phyloP scores from a whole-genome alignment of 2,329 filamentous ascomycete genomes.

The Fulvia fulva region DNA sequence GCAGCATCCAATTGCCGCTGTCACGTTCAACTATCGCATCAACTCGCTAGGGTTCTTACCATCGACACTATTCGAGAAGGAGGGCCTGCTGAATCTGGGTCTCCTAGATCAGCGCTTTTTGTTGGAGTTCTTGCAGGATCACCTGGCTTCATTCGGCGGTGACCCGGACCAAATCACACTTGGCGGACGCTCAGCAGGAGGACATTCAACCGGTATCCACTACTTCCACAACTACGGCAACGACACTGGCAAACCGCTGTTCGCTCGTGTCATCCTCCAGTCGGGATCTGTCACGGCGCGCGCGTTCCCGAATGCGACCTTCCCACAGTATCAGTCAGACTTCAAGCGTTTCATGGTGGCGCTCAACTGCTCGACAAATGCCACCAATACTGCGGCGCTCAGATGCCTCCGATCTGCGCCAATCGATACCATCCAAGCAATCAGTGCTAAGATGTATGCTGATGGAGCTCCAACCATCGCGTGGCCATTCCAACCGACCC shows the following conservation, averaged over 20 bases:
- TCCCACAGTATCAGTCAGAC: constrained; percentile 10
- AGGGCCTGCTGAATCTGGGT: constrained; percentile 47
- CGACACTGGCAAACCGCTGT: constrained; percentile 30
- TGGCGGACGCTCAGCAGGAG: constrained; percentile 51
- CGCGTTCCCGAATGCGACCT: constrained; percentile 31
- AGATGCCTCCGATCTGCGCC: constrained; percentile 9
- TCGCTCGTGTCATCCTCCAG: constrained; percentile 45
- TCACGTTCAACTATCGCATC: constrained; percentile 60
- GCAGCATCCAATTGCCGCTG: constrained; percentile 47
- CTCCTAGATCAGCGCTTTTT: constrained; percentile 39
- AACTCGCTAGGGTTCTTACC: constrained; percentile 65
- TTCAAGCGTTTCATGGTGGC: constrained; percentile 13
- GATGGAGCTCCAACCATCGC: constrained; percentile 6
- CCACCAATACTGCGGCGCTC: constrained; percentile 9
- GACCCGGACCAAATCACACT: constrained; percentile 24
- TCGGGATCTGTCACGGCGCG: constrained; percentile 46
- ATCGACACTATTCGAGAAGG: constrained; percentile 47
- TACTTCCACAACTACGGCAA: constrained; percentile 48
- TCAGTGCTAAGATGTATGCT: constrained; percentile 13
- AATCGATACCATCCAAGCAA: constrained; percentile 8
- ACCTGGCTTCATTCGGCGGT: constrained; percentile 40
- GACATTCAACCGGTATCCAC: constrained; percentile 66
- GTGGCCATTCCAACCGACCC: constrained; percentile 16
- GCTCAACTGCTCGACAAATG: constrained; percentile 9
- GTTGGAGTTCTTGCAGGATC: constrained; percentile 38